These are phyloP conservation scores for Garcileccinum viscosum DNA, from an alignment of 1,284 basidiomycete genomes.

Conservation along the genomic window DNA sequence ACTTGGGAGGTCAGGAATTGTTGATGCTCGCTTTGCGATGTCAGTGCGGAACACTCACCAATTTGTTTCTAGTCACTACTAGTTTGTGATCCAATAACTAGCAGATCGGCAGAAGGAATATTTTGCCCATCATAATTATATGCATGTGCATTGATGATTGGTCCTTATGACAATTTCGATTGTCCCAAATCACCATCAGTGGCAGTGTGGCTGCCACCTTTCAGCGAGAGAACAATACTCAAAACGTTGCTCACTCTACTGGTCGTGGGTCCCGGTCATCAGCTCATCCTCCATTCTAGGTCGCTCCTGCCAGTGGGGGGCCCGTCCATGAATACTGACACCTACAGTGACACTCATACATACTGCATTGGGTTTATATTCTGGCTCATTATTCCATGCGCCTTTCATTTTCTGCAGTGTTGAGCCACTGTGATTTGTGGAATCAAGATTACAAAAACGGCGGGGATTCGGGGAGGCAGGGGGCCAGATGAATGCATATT, in stretches of 20 bases:
- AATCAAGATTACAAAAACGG: conserved; percentile 2
- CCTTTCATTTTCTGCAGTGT: conserved; percentile 25
- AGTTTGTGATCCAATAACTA: conserved; percentile 10
- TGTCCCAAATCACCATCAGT: conserved; percentile 8
- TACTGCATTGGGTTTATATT: neutral
- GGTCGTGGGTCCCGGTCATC: too few species aligned
- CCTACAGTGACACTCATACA: neutral
- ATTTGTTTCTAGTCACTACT: conserved; percentile 2
- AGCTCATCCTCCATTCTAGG: conserved; percentile 8
- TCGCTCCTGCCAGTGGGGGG: neutral
- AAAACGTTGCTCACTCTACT: neutral
- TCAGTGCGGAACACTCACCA: neutral
- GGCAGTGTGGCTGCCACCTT: conserved; percentile 16
- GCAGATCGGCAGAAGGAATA: neutral
- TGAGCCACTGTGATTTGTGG: conserved; percentile 13
- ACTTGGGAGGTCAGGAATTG: neutral
- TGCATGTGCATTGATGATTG: neutral
- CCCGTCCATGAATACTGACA: conserved; percentile 17
- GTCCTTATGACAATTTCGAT: conserved; percentile 17
- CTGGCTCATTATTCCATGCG: conserved; percentile 15
- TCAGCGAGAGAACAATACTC: conserved; percentile 7
- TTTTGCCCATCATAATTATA: neutral
- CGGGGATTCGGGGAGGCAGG: neutral
- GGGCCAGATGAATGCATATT: conserved; percentile 2
- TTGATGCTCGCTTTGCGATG: neutral